Base-by-base conservation (phyloP, 2,329 filamentous ascomycete genomes). In the Proliferodiscus dingleyae region DNA sequence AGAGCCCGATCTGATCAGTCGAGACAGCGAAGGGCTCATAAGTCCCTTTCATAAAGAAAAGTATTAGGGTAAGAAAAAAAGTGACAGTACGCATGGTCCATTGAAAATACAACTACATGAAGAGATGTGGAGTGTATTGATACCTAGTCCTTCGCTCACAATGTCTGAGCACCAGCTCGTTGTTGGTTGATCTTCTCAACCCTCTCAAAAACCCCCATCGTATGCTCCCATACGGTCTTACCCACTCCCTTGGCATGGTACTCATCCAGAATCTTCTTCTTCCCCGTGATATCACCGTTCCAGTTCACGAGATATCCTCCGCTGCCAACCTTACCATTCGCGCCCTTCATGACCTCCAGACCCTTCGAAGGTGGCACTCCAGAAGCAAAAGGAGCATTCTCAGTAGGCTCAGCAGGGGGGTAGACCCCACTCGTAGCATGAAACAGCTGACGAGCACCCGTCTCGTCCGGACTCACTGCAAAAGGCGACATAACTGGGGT, bases 381-480 rank as follows among this genome's bases (percentile, higher is more conserved):
- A 11, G 43, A 32, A 15, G 50, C 51, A 2, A 51, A 37, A 16
- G 24, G n/a, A n/a, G n/a, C n/a, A n/a, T n/a, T 47, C 16, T 33
- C 16, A 5, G 39, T 23, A 24, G 52, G 47, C 16, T 56, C 55
- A 2, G 32, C 37, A 18, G 60, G 57, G 6, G 58, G 50, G 42
- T 53, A 62, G 29, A 59, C 42, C 2, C 51, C 53, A 48, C 59
- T 62, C 4, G 59, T 60, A 22, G 57, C 56, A 42, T 57, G 45
- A 39, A 58, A 61, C 18, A 62, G 29, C 29, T 61, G 59, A 28
- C 60, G 43, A 10, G 49, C 42, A 2, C 60, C 60, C 3, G 52
- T 58, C 47, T 62, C 60, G 8, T 61, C 52, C 18, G 32, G 21
- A 2, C 50, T 34, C 7, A 53, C 49, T 4, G 42, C 18, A 13